These are phyloP conservation scores for Cyclotella baltica DNA, from an alignment of 108 stramenopile genomes.

Conservation along the genomic window DNA sequence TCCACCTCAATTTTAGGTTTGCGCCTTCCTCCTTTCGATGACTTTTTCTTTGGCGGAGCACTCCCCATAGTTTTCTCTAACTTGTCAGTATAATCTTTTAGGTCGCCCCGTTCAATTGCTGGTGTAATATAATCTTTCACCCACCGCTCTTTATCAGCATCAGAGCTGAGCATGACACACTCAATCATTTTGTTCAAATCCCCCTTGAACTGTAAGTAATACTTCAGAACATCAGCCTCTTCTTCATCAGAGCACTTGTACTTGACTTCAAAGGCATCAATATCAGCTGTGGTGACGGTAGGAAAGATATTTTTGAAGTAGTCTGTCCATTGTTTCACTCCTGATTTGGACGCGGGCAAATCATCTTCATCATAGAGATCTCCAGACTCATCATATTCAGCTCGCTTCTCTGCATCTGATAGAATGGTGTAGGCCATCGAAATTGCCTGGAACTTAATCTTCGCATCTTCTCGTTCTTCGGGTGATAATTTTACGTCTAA, in stretches of 20 bases:
- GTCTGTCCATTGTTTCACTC: conserved; percentile 51
- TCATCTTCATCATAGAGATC: conserved; percentile 63
- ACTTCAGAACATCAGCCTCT: conserved; percentile 75
- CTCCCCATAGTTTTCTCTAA: conserved; percentile 58
- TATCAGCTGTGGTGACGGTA: conserved; percentile 70
- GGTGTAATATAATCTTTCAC: conserved; percentile 80
- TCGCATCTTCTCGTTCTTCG: conserved; percentile 40
- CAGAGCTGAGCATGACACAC: conserved; percentile 80
- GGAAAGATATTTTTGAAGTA: conserved; percentile 85
- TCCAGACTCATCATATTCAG: conserved; percentile 76
- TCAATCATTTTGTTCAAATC: conserved; percentile 78
- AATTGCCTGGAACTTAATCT: conserved; percentile 53
- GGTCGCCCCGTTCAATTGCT: conserved; percentile 69
- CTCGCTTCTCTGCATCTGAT: conserved; percentile 47
- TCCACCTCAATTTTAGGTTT: conserved; percentile 21
- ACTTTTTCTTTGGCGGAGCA: conserved; percentile 48
- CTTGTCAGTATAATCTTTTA: conserved; percentile 51
- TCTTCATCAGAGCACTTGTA: conserved; percentile 91
- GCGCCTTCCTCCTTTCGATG: conserved; percentile 37
- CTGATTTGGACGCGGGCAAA: conserved; percentile 41
- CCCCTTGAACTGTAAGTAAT: conserved; percentile 73
- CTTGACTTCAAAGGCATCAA: conserved; percentile 78
- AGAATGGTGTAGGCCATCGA: conserved; percentile 53
- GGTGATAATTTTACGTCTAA: conserved; percentile 17
- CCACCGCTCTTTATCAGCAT: conserved; percentile 74